A percentile compares a stretch with the other conserved stretches of the same genome.
These are phyloP conservation scores for Eragrostis curvula DNA, from an alignment of 176 grass and related monocot genomes.

Conservation along the genomic window DNA sequence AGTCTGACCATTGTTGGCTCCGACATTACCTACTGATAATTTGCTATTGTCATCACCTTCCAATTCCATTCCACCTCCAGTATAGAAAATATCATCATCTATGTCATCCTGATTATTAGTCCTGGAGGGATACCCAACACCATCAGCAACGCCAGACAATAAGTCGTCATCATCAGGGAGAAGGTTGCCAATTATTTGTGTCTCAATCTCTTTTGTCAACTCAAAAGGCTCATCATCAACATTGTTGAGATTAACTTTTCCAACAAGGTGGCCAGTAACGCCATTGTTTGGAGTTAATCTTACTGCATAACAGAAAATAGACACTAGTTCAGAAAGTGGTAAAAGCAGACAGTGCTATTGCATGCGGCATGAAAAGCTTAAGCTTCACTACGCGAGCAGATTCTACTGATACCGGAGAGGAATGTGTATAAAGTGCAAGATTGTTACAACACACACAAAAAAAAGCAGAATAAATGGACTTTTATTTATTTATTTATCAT, in stretches of 20 bases:
- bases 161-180: slow-evolving; percentile 91
- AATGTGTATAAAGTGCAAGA: slow-evolving; percentile 25
- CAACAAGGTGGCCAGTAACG: slow-evolving; percentile 39
- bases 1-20: slow-evolving; percentile 36
- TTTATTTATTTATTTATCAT: background rate
- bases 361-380: slow-evolving; percentile 13
- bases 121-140: slow-evolving; percentile 46
- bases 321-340: slow-evolving; percentile 34
- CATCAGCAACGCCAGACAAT: slow-evolving; percentile 75
- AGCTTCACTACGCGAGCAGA: background rate
- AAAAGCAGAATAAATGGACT: background rate
- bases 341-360: background rate
- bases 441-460: background rate
- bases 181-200: slow-evolving; percentile 80
- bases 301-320: slow-evolving; percentile 59
- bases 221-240: slow-evolving; percentile 79
- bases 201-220: slow-evolving; percentile 84
- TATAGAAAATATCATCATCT: slow-evolving; percentile 94
- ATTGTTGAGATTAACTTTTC: slow-evolving; percentile 45
- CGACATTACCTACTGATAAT: slow-evolving; percentile 45
- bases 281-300: slow-evolving; percentile 53
- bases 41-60: slow-evolving; percentile 69
- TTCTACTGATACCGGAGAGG: slow-evolving; percentile 19
- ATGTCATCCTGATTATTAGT: slow-evolving; percentile 68
- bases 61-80: slow-evolving; percentile 89